Evolutionary conservation across 805 yeast genomes (phyloP).

Genomic region (Monosporozyma aquatica): DNA sequence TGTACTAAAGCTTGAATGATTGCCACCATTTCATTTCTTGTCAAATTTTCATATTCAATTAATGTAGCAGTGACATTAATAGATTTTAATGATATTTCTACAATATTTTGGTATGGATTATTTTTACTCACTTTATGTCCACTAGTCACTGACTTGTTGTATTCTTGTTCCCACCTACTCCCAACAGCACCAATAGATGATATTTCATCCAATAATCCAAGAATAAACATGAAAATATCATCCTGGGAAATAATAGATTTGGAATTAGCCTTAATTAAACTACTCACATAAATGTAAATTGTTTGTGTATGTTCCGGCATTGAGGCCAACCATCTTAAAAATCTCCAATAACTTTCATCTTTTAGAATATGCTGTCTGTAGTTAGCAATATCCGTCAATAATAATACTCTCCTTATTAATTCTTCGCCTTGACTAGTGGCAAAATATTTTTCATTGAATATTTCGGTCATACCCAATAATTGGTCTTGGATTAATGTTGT

Average conservation of each 20-base stretch:
- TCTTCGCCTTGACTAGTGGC: constrained; percentile 38
- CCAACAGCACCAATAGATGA: constrained; percentile 77
- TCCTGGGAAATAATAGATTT: constrained; percentile 28
- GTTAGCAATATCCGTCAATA: constrained; percentile 23
- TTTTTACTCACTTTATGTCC: constrained; percentile 38
- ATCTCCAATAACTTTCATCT: constrained; percentile 47
- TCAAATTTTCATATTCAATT: constrained; percentile 29
- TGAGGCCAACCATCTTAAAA: constrained; percentile 41
- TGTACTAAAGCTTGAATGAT: constrained; percentile 76
- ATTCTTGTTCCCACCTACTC: constrained; percentile 64
- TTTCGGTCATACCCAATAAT: constrained; percentile 26
- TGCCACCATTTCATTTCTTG: constrained; percentile 37
- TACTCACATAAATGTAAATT: constrained; percentile 41
- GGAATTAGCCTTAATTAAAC: constrained; percentile 27
- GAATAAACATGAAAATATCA: constrained; percentile 52
- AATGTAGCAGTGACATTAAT: constrained; percentile 51
- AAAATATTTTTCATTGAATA: constrained; percentile 26
- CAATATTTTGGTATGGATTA: constrained; percentile 45
- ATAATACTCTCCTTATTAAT: constrained; percentile 36
- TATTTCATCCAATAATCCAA: constrained; percentile 69
- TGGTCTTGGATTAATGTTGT: constrained; percentile 22
- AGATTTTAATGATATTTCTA: constrained; percentile 52
- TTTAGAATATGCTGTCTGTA: constrained; percentile 36
- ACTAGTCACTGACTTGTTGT: constrained; percentile 35
- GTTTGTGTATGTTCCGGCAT: constrained; percentile 34